Conservation (phyloP, 352 stramenopile species). For the Phytophthora pseudosyringae region DNA sequence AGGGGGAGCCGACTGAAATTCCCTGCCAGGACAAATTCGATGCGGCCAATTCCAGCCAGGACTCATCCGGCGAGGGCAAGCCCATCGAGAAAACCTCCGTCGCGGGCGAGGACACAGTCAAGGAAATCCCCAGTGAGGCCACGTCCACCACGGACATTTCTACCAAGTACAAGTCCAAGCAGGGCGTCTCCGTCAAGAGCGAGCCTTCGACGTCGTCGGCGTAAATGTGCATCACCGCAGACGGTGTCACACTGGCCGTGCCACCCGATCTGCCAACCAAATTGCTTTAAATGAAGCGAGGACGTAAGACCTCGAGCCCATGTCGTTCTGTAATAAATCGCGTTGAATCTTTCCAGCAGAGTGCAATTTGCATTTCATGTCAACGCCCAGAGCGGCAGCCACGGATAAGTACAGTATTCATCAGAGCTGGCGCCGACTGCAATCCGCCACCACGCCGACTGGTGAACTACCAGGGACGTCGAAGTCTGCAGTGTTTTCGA, state of each 20-base stretch:
- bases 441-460: too few relatives aligned
- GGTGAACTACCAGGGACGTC: too few relatives aligned
- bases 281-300: conserved; percentile 10
- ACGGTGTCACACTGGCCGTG: background rate
- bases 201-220: conserved; percentile 6
- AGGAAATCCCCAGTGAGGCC: background rate
- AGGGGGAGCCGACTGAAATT: conserved; percentile 1
- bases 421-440: too few relatives aligned
- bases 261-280: background rate
- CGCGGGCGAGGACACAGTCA: background rate
- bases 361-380: background rate
- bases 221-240: conserved; percentile 6
- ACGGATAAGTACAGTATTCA: too few relatives aligned
- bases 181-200: conserved; percentile 8
- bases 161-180: background rate
- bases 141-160: background rate
- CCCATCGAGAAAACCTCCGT: background rate
- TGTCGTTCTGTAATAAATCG: conserved; percentile 20
- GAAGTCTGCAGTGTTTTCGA: too few relatives aligned
- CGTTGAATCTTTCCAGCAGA: background rate
- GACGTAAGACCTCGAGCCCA: background rate
- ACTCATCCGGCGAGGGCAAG: background rate
- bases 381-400: background rate
- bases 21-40: background rate
- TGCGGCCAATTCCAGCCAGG: conserved; percentile 10